Percentiles rank a stretch among this genome's conserved stretches.
Conservation (phyloP, 2,329 filamentous ascomycete genomes). For the Huntiella savannae region DNA sequence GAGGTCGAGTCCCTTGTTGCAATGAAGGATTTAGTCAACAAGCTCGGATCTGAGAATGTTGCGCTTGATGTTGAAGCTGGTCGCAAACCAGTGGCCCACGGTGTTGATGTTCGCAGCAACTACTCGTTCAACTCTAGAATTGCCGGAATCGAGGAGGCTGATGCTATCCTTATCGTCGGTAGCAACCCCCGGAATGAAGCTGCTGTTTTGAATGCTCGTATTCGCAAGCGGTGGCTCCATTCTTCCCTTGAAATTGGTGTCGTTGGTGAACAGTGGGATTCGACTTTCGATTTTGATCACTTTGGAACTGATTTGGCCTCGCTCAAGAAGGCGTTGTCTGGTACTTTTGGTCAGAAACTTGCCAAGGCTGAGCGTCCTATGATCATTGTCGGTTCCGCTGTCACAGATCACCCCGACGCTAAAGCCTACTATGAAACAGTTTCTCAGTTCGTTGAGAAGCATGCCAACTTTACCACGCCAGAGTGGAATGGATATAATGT, state of each 20-base stretch:
- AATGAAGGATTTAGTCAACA: conserved; percentile 94
- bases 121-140: conserved; percentile 96
- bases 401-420: conserved; percentile 76
- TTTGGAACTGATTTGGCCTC: conserved; percentile 61
- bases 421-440: conserved; percentile 88
- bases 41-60: conserved; percentile 87
- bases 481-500: conserved; percentile 98
- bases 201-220: conserved; percentile 84
- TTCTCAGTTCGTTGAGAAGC: conserved; percentile 81
- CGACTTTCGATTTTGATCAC: conserved; percentile 89
- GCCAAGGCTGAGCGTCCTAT: conserved; percentile 75
- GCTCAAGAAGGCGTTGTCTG: conserved; percentile 68
- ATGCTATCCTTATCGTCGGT: conserved; percentile 77
- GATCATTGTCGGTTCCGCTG: conserved; percentile 87
- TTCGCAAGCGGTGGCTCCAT: conserved; percentile 92
- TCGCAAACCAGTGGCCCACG: conserved; percentile 69
- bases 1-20: conserved; percentile 89
- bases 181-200: conserved; percentile 94
- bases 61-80: conserved; percentile 80
- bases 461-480: conserved; percentile 71
- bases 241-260: conserved; percentile 87
- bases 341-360: conserved; percentile 84
- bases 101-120: conserved; percentile 81
- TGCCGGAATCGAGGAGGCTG: conserved; percentile 81
- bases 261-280: conserved; percentile 77